These are phyloP conservation scores for Metahyphopichia silvanorum DNA, from an alignment of 805 yeast species.

Conservation along the genomic window DNA sequence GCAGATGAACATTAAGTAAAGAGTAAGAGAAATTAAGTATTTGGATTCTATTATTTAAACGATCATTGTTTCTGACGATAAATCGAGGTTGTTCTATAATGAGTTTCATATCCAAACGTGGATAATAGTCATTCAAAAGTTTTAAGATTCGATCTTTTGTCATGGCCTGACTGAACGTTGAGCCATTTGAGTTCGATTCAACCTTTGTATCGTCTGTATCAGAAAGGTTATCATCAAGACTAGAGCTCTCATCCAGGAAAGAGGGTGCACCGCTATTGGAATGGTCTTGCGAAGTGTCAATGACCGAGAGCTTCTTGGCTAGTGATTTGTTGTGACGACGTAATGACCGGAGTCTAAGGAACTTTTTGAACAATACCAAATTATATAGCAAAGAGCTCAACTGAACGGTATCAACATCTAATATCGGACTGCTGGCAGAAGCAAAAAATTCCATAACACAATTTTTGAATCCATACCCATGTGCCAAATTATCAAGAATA, in stretches of 20 bases:
- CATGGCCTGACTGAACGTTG: background rate
- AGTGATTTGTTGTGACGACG: constrained; percentile 3
- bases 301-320: background rate
- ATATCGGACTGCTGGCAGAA: constrained; percentile 35
- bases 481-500: constrained; percentile 26
- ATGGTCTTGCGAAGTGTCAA: background rate
- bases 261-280: background rate
- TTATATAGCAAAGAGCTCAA: constrained; percentile 32
- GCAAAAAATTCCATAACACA: constrained; percentile 35
- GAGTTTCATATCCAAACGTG: constrained; percentile 25
- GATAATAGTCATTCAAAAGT: constrained; percentile 29
- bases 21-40: constrained; percentile 33
- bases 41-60: constrained; percentile 7
- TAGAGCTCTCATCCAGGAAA: constrained; percentile 2
- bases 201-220: constrained; percentile 8
- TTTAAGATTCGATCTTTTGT: constrained; percentile 11
- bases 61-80: constrained; percentile 15
- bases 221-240: constrained; percentile 2
- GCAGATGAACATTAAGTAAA: constrained; percentile 28
- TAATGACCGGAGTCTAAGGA: constrained; percentile 16
- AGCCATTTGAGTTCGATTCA: constrained; percentile 3
- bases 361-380: constrained; percentile 25
- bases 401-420: constrained; percentile 33
- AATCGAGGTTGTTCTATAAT: constrained; percentile 32
- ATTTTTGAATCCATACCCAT: constrained; percentile 34